Conservation (phyloP, 495 filamentous ascomycete genomes). For the Neurospora tetrasperma region DNA sequence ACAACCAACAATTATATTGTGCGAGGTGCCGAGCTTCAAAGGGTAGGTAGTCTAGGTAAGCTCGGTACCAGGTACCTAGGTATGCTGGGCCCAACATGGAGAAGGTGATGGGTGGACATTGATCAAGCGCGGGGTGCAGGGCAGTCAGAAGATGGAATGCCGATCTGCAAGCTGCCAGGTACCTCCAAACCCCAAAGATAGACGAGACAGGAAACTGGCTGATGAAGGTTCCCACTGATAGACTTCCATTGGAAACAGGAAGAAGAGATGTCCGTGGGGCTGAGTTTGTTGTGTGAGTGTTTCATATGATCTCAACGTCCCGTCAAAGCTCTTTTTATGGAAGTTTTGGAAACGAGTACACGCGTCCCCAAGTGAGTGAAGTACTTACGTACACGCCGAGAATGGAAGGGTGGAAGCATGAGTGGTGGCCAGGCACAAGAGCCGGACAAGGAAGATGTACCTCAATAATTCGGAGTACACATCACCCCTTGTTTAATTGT, state of each 20-base stretch:
- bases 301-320: not conserved
- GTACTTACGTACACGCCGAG: not conserved
- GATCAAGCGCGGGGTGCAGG: not conserved
- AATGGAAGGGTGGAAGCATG: not conserved
- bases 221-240: not conserved
- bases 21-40: not conserved
- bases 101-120: not conserved
- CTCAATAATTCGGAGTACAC: not conserved
- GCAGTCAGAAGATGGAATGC: not conserved
- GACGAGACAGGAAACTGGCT: not conserved
- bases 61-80: too few relatives aligned
- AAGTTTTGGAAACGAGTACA: not conserved
- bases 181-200: not conserved
- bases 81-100: not conserved
- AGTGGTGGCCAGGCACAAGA: not conserved
- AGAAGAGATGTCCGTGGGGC: not conserved
- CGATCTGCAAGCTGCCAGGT: not conserved
- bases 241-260: not conserved
- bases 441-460: not conserved
- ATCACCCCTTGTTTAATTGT: too few relatives aligned
- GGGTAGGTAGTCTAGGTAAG: not conserved
- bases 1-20: not conserved
- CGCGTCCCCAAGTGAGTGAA: not conserved
- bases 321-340: not conserved
- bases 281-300: not conserved